phyloP scores from a whole-genome alignment of 2,329 filamentous ascomycete species.

The Penicillium sp. region DNA sequence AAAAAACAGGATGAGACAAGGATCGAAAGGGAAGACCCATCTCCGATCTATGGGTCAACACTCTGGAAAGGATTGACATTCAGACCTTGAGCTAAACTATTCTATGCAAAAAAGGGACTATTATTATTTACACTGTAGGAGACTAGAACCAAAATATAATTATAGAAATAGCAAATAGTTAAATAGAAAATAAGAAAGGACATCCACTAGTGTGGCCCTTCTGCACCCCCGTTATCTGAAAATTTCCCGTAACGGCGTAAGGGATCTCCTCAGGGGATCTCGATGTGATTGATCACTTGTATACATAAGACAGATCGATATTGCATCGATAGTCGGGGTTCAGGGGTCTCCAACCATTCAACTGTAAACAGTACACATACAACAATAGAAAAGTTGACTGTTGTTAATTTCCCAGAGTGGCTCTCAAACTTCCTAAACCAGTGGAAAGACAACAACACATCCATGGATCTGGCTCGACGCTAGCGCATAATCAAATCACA shows the following conservation, averaged over 20 bases:
- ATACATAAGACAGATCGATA: no score
- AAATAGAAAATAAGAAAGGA: constrained; percentile 23
- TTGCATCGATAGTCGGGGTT: no score
- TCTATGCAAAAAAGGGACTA: constrained; percentile 18
- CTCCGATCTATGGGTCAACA: constrained; percentile 27
- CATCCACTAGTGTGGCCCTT: constrained; percentile 25
- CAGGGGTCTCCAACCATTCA: no score
- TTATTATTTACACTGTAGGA: constrained; percentile 2
- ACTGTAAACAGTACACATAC: neutral
- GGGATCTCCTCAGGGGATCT: constrained; percentile 12
- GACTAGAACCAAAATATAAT: constrained; percentile 9
- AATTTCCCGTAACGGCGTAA: constrained; percentile 27
- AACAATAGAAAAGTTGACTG: neutral
- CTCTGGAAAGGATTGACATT: constrained; percentile 26
- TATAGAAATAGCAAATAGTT: neutral
- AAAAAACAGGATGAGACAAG: constrained; percentile 19
- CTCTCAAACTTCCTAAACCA: neutral
- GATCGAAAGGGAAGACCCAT: constrained; percentile 20
- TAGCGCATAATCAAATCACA: constrained; percentile 26
- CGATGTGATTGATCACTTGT: constrained; percentile 5
- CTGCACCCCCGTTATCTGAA: constrained; percentile 29
- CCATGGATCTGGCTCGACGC: constrained; percentile 25
- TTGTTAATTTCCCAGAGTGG: constrained; percentile 7
- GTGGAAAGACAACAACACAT: constrained; percentile 1
- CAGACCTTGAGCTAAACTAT: constrained; percentile 18